Base-by-base conservation (phyloP, 306 rosid species). In the Fagus sylvatica region DNA sequence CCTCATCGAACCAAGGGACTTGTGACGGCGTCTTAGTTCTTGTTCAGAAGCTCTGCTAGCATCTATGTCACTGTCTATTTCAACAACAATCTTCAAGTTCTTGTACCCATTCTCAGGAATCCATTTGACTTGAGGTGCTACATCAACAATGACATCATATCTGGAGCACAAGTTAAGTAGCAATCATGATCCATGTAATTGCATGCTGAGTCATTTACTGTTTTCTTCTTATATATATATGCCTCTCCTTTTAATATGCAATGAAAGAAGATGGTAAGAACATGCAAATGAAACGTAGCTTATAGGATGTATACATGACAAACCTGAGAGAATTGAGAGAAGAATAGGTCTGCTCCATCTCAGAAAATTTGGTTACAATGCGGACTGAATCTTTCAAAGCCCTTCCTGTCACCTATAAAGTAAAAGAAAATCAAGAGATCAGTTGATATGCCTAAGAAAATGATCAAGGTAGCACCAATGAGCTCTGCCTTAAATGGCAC, bases 121-220 rank as follows among this genome's bases (percentile, higher is more conserved):
- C 98, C 98, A 94, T 87, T 88, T 92, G 74, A 94, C 83, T 85
- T 89, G 92, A 48, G 97, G 98, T 54, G 84, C 91, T 78, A 94
- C 88, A 84, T 94, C 98, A 80, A 88, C 97, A 73, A 88, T 71
- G 82, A 95, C 88, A 55, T 95, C 97, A 66, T 92, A 94, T 70
- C 98, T 94, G 88, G 72, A 86, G 57, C 77, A 79, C 74, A 88
- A 81, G 82, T 72, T 43, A 83, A 72, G 85, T 39, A 76, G 43
- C 66, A 22, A 74, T 76, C 77, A 70, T 53, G 71, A 53, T 75
- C 72, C 55, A 76, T 61, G 61, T 32, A 84, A 85, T 55, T 39
- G n/a, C 65, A 48, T n/a, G 59, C 16, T 70, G 57, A 81, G 81
- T n/a, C n/a, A n/a, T 51, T 53, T 68, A 51, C 32, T 3, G 59